Evolutionary conservation across 805 yeast genomes (phyloP), one percentile per base, ranked within the genome.

Genomic region (Diddensiella caesifluorescens): DNA sequence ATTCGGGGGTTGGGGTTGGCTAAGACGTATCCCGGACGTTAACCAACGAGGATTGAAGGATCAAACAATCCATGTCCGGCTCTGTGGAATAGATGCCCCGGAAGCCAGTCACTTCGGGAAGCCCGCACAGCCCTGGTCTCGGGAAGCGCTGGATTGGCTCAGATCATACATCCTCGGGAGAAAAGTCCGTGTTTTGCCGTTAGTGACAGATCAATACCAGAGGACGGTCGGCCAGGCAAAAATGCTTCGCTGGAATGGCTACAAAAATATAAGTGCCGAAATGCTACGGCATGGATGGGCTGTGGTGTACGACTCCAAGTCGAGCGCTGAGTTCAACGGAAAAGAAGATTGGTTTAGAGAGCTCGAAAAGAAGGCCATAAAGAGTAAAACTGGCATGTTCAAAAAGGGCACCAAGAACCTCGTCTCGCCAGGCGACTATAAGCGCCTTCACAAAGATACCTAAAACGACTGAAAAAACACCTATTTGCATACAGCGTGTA

Each of bases 21-120:
- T 85, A 19, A 66, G 98, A 25, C 51, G 60, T 9, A 68, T 77
- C 0, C 97, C 97, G 0, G 61, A 64, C 7, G 62, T 71, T 4
- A 73, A 73, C 53, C 60, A 42, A 53, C 73, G 64, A 36, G 71
- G 61, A 43, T 56, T 54, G 28, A 75, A 77, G 48, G 75, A 75
- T 46, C 69, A 80, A 49, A 92, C 98, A 0, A 66, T 92, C 27
- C 80, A 82, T 61, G 75, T 92, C 3, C 70, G 98, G 36, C 65
- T 92, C 16, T 83, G 92, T 62, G 98, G 97, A 0, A 81, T 90
- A 12, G 98, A 92, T 69, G 98, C 98, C 0, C 98, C 98, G 1
- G 98, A 92, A 57, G 68, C 94, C 32, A 75, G 95, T 1, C 97
- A 92, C 66, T 92, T 86, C 62, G 98, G 98, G 1, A 83, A 83